Evolutionary conservation across 2,329 filamentous ascomycete genomes (phyloP).

Genomic region (Alternaria conjuncta): DNA sequence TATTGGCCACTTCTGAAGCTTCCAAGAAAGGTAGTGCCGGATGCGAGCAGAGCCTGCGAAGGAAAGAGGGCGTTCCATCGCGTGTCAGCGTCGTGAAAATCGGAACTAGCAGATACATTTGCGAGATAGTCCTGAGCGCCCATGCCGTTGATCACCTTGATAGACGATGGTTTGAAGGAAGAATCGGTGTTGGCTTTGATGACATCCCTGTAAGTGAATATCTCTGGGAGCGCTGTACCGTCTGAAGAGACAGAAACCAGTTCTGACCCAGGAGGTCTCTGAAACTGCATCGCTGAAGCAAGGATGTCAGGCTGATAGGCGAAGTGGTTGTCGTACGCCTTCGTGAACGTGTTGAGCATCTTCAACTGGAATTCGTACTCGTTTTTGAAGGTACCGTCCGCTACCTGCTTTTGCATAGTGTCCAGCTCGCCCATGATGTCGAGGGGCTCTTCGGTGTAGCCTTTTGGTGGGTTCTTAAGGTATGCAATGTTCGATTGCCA

Average conservation of each 20-base stretch:
- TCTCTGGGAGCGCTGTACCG: conserved; percentile 44
- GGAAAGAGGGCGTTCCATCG: conserved; percentile 51
- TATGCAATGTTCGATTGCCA: conserved; percentile 52
- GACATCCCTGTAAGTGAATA: conserved; percentile 45
- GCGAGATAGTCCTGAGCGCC: conserved; percentile 42
- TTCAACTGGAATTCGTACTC: conserved; percentile 53
- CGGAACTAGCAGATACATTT: conserved; percentile 37
- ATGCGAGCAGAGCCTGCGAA: conserved; percentile 40
- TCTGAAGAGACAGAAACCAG: conserved; percentile 47
- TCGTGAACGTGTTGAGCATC: conserved; percentile 42
- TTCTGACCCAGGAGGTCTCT: conserved; percentile 38
- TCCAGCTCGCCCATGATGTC: conserved; percentile 50
- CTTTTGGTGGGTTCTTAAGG: conserved; percentile 46
- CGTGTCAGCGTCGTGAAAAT: conserved; percentile 50
- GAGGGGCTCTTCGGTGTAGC: conserved; percentile 46
- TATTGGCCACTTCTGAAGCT: conserved; percentile 40
- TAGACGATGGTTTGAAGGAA: conserved; percentile 43
- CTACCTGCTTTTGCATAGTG: conserved; percentile 40
- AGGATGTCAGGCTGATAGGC: conserved; percentile 47
- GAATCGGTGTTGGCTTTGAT: conserved; percentile 30
- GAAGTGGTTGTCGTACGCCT: conserved; percentile 53
- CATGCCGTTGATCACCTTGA: conserved; percentile 49
- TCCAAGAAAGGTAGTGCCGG: conserved; percentile 35
- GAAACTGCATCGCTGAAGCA: conserved; percentile 47
- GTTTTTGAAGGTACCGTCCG: conserved; percentile 38